phyloP scores from a whole-genome alignment of 768 basidiomycete genomes.

The Strobilomyces dryophilus region DNA sequence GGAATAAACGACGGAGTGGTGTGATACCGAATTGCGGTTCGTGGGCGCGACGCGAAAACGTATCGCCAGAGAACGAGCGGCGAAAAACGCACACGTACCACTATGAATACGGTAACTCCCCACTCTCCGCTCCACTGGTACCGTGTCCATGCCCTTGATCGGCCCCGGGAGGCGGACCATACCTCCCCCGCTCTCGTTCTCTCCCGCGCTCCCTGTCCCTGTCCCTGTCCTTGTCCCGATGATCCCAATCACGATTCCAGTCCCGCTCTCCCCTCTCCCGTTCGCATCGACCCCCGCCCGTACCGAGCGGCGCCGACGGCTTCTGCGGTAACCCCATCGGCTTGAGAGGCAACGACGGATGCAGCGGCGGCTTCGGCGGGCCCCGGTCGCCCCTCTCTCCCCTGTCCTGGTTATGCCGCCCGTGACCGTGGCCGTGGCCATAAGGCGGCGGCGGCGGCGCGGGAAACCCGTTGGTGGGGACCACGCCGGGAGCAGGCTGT shows the following conservation, averaged over 20 bases:
- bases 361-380: slow-evolving; percentile 4
- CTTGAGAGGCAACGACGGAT: slow-evolving; percentile 19
- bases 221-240: background rate
- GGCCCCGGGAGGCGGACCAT: slow-evolving; percentile 9
- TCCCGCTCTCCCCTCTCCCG: slow-evolving; percentile 19
- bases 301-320: slow-evolving; percentile 13
- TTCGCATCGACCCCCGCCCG: slow-evolving; percentile 15
- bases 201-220: slow-evolving; percentile 9
- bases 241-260: slow-evolving; percentile 1
- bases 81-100: background rate
- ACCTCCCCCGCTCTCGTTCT: slow-evolving; percentile 18
- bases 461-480: slow-evolving; percentile 15
- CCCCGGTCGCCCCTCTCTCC: slow-evolving; percentile 13
- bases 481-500: slow-evolving; percentile 7
- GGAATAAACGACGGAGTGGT: slow-evolving; percentile 4
- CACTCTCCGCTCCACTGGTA: slow-evolving; percentile 9
- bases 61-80: background rate
- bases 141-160: slow-evolving; percentile 5
- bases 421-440: slow-evolving; percentile 10
- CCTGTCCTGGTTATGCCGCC: slow-evolving; percentile 16
- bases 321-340: slow-evolving; percentile 20
- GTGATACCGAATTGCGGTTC: too few relatives aligned
- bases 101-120: slow-evolving; percentile 30
- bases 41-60: background rate
- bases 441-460: slow-evolving; percentile 16